Percentiles rank a stretch among this genome's conserved stretches.
These are phyloP conservation scores for Nicotiana paniculata DNA, from an alignment of 257 asterid species.

Conservation along the genomic window DNA sequence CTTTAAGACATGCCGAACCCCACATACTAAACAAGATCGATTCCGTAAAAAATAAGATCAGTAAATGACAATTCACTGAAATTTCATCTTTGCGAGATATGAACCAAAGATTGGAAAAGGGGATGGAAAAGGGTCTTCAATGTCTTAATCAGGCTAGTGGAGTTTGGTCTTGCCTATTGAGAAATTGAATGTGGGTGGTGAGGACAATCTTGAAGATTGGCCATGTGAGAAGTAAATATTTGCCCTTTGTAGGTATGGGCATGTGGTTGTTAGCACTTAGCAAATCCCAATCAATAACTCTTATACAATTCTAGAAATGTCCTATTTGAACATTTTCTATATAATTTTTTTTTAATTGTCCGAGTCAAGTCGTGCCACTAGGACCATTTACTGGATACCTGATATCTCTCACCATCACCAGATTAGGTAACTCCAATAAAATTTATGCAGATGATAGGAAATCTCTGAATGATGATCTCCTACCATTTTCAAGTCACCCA, in stretches of 20 bases:
- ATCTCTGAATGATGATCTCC: background rate
- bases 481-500: no score
- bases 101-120: background rate
- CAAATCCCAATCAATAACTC: background rate
- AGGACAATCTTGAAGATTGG: background rate
- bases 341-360: no score
- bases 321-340: background rate
- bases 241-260: background rate
- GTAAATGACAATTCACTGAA: no score
- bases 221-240: conserved; percentile 7
- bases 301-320: background rate
- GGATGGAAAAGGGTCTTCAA: background rate
- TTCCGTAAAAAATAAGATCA: no score
- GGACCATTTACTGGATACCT: no score
- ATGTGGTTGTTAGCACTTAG: conserved; percentile 1
- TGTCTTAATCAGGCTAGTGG: background rate
- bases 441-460: no score
- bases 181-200: background rate
- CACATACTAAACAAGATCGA: no score
- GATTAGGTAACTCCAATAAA: no score
- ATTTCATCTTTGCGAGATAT: no score
- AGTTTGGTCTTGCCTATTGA: background rate
- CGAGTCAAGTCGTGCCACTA: no score
- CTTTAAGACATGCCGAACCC: no score
- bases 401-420: no score